These are phyloP conservation scores for Fragosphaeria purpurea DNA, from an alignment of 2,329 filamentous ascomycete species.

Conservation along the genomic window DNA sequence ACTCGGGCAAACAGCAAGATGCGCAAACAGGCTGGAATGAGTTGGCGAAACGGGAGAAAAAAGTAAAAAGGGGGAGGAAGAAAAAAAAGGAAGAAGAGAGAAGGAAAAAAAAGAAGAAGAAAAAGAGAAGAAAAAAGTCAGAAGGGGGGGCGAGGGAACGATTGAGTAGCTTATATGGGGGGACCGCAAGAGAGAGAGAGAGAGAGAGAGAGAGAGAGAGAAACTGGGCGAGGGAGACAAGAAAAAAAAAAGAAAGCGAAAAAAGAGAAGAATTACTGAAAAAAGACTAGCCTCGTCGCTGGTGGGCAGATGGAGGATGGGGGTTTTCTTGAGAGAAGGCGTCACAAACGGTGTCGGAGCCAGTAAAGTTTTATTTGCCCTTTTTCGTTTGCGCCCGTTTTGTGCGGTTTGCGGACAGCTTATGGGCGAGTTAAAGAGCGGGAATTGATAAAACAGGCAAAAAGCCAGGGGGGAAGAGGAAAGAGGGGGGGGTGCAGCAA, in stretches of 20 bases:
- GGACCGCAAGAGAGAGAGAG: background rate
- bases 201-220: background rate
- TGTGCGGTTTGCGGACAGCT: background rate
- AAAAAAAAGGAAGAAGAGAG: conserved; percentile 12
- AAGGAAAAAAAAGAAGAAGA: conserved; percentile 7
- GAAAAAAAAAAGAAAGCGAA: background rate
- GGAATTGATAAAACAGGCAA: conserved; percentile 14
- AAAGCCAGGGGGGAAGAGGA: background rate
- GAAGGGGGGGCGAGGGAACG: conserved; percentile 11
- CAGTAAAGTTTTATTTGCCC: background rate
- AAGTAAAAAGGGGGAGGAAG: conserved; percentile 14
- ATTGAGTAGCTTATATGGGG: conserved; percentile 10
- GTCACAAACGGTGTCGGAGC: conserved; percentile 14
- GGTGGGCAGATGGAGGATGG: conserved; percentile 4
- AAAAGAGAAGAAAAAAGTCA: conserved; percentile 3
- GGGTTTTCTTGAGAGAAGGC: background rate
- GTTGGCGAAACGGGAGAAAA: conserved; percentile 12
- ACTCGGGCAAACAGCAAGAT: conserved; percentile 13
- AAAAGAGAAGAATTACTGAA: background rate
- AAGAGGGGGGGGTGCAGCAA: background rate
- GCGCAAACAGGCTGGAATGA: conserved; percentile 13
- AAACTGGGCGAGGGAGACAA: background rate
- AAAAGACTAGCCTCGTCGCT: background rate
- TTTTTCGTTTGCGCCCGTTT: background rate
- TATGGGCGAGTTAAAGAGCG: conserved; percentile 13